Evolutionary conservation across 805 yeast species (phyloP).

Genomic region (Debaryomyces maramus): DNA sequence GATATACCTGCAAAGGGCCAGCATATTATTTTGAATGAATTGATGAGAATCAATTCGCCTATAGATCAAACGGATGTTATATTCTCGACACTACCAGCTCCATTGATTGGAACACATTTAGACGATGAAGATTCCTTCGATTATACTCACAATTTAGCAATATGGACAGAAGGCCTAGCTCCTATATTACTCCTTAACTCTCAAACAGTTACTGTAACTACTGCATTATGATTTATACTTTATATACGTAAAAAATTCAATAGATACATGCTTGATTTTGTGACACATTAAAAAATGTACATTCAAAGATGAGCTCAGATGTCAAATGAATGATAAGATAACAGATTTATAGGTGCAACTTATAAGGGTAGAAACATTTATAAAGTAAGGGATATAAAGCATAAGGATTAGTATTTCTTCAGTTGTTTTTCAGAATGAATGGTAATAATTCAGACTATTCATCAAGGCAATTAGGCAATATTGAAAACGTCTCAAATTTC

Average conservation of each 20-base stretch:
- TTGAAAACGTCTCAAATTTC: conserved; percentile 1
- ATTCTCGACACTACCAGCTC: conserved; percentile 89
- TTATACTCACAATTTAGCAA: conserved; percentile 71
- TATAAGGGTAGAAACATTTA: too few species aligned
- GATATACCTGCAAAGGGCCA: conserved; percentile 92
- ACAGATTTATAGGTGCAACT: too few species aligned
- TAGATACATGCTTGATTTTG: conserved; percentile 3
- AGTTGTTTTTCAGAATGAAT: neutral
- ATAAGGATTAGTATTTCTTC: conserved; percentile 1
- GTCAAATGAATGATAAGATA: too few species aligned
- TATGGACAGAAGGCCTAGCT: conserved; percentile 82
- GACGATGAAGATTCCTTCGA: conserved; percentile 67
- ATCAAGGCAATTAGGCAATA: conserved; percentile 2
- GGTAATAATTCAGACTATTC: conserved; percentile 1
- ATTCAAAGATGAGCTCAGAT: neutral
- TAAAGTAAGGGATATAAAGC: neutral
- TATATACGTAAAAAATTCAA: conserved; percentile 1
- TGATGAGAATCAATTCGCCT: conserved; percentile 67
- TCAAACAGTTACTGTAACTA: conserved; percentile 94
- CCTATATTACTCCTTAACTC: conserved; percentile 84
- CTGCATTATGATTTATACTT: conserved; percentile 57
- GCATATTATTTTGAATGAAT: conserved; percentile 81
- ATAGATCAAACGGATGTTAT: conserved; percentile 61
- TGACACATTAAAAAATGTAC: conserved; percentile 1
- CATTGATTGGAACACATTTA: conserved; percentile 77